Base-by-base conservation (phyloP, 192 early-diverging fungal genomes). In the Podila horticola region DNA sequence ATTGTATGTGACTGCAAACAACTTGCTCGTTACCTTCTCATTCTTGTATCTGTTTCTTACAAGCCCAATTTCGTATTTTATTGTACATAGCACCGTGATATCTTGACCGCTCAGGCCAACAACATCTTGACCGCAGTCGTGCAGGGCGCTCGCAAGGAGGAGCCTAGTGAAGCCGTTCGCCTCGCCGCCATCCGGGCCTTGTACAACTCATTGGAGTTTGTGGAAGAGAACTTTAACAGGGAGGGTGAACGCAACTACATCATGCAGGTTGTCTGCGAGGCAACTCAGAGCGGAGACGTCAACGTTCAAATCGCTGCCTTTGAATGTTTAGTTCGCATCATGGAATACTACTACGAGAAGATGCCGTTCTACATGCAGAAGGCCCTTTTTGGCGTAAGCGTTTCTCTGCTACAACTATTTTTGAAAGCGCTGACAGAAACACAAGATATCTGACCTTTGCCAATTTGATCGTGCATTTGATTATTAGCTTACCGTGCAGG, bases 181-280 rank as follows among this genome's bases (percentile, higher is more conserved):
- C 84, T 92, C 34, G 94, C 95, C 13, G 97, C 97, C 41, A 85
- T 99, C 69, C 90, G 89, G 55, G 97, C 98, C 7, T 87, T 99
- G 58, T 92, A 90, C 86, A 99, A 99, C 85, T 95, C 97, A 52
- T 89, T 99, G 59, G 95, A 95, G 87, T 99, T 99, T 86, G 93
- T 98, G 50, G 86, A 94, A 72, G 91, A 88, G 33, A 98, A 99
- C 86, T 99, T 99, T 88, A 93, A 95, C 61, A 86, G 92, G 58
- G 96, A 97, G 86, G 91, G 89, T 65, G 97, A 99, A 84, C 91
- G 98, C 66, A 99, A 99, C 84, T 96, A 94, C 64, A 97, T 99
- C 59, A 99, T 99, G 98, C 95, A 97, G 76, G 93, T 97, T 13
- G 95, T 99, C 28, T 99, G 98, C 81, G 97, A 97, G 82, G 95